Percentiles rank a stretch among this genome's conserved stretches.
Evolutionary conservation across 192 early-diverging fungal species (phyloP).

Genomic region (Backusella circina): DNA sequence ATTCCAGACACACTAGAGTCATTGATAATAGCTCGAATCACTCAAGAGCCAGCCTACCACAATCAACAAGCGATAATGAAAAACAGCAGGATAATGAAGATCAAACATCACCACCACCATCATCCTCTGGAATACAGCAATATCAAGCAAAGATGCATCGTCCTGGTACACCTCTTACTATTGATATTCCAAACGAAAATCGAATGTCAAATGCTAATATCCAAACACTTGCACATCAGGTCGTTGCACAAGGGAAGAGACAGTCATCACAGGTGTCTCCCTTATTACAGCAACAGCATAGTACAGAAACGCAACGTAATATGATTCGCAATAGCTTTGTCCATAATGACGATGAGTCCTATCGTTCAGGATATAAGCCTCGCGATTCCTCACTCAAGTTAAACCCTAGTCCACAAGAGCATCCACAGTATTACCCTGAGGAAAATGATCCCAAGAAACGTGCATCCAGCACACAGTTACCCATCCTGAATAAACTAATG

Average conservation of each 20-base stretch:
- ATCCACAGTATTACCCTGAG: neutral
- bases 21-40: neutral
- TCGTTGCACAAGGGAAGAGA: constrained; percentile 10
- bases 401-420: neutral
- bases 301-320: neutral
- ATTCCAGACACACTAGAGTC: neutral
- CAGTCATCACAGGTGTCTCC: neutral
- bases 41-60: neutral
- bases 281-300: neutral
- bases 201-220: neutral
- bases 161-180: constrained; percentile 14
- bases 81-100: neutral
- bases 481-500: neutral
- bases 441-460: neutral
- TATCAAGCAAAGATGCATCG: constrained; percentile 1
- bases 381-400: neutral
- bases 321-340: constrained; percentile 4
- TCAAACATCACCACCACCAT: neutral
- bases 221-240: neutral
- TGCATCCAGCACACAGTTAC: neutral
- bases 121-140: neutral
- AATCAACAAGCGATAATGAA: neutral
- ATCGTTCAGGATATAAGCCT: neutral
- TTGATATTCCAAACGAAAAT: constrained; percentile 21
- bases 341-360: neutral